Conservation (phyloP, 1,284 basidiomycete genomes). For the Pseudozyma sp. region DNA sequence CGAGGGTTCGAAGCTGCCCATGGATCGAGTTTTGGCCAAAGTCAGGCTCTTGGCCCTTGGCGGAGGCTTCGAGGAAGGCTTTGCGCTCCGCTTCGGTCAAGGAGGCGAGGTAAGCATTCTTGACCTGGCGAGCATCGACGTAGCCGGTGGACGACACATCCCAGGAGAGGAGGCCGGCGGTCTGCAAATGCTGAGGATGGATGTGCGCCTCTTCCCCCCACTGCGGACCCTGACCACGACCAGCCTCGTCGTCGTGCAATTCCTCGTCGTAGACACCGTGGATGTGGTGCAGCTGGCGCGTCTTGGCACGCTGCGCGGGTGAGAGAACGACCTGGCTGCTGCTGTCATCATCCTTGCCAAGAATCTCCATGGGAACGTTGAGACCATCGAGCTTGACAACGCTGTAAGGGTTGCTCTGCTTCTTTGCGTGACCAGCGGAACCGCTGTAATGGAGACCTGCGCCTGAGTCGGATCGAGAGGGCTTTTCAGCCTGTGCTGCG, state of each 20-base stretch:
- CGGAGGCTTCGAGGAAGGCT: conserved; percentile 35
- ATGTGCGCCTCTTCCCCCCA: conserved; percentile 42
- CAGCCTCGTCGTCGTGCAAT: conserved; percentile 42
- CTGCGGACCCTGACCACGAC: conserved; percentile 25
- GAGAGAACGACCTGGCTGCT: conserved; percentile 46
- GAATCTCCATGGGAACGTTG: conserved; percentile 40
- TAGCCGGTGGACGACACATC: conserved; percentile 53
- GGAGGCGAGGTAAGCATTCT: conserved; percentile 49
- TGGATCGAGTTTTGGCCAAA: conserved; percentile 12
- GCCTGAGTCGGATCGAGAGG: not conserved
- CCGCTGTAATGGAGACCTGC: conserved; percentile 9
- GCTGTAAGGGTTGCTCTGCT: conserved; percentile 50
- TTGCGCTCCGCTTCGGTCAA: conserved; percentile 40
- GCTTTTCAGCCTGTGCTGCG: conserved; percentile 35
- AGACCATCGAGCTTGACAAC: conserved; percentile 43
- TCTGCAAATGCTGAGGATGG: conserved; percentile 24
- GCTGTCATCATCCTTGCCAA: conserved; percentile 49
- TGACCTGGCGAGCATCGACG: conserved; percentile 50
- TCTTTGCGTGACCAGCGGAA: conserved; percentile 31
- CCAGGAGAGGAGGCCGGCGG: conserved; percentile 40
- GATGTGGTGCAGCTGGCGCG: conserved; percentile 50
- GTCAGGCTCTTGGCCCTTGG: conserved; percentile 14
- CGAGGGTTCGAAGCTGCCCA: conserved; percentile 15
- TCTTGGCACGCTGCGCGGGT: conserved; percentile 52
- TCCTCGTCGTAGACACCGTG: conserved; percentile 57